Evolutionary conservation across 345 rosid genomes (phyloP).

Genomic region (Ceriops zippeliana): DNA sequence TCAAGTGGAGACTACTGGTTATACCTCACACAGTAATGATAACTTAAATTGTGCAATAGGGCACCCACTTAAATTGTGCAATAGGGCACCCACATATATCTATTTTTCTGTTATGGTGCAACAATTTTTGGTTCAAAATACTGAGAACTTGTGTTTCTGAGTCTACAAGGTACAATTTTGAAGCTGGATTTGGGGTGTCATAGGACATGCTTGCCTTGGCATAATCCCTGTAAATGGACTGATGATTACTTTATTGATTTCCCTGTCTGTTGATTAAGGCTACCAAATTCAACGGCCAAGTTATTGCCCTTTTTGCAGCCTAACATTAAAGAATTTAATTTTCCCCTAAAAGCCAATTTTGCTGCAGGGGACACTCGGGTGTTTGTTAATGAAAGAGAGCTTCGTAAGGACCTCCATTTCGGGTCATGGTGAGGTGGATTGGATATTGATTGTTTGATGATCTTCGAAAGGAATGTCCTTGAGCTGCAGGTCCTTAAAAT

Average conservation of each 20-base stretch:
- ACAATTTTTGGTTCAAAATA: neutral
- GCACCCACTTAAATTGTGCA: too few relatives aligned
- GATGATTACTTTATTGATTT: neutral
- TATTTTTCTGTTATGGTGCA: neutral
- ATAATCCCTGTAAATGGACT: conserved; percentile 24
- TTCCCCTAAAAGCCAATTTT: conserved; percentile 20
- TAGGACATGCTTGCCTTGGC: conserved; percentile 25
- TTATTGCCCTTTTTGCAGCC: conserved; percentile 12
- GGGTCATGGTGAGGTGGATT: too few relatives aligned
- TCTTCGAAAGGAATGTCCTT: neutral
- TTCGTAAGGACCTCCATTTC: conserved; percentile 7
- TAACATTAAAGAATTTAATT: conserved; percentile 21
- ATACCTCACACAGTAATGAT: too few relatives aligned
- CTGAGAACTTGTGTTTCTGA: neutral
- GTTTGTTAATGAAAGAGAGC: conserved; percentile 30
- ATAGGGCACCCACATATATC: neutral
- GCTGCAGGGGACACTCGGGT: conserved; percentile 22
- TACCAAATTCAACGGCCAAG: neutral
- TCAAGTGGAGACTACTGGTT: conserved; percentile 32
- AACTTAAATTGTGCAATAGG: neutral
- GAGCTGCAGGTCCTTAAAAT: too few relatives aligned
- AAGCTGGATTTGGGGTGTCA: conserved; percentile 34
- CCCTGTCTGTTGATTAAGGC: neutral
- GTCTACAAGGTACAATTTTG: conserved; percentile 19
- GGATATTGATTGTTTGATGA: too few relatives aligned